These are phyloP conservation scores for Tephrocybe sp. DNA, from an alignment of 768 basidiomycete species.

Conservation along the genomic window DNA sequence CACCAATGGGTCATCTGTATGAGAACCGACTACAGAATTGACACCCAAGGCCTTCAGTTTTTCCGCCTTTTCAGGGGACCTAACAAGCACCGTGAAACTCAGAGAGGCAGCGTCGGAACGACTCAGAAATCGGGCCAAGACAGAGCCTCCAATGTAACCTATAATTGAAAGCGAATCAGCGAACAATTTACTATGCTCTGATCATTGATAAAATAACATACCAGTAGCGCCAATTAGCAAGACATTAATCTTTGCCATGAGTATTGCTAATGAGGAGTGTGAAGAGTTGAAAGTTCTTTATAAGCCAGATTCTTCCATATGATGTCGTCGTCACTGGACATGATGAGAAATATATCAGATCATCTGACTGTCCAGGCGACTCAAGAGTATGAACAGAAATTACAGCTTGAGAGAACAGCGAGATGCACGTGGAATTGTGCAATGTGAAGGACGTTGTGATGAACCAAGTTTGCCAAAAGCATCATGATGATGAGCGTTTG, in stretches of 20 bases:
- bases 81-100: constrained; percentile 43
- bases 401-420: too few relatives aligned
- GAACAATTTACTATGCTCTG: neutral
- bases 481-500: too few relatives aligned
- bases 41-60: constrained; percentile 36
- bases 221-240: constrained; percentile 17
- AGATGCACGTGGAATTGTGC: too few relatives aligned
- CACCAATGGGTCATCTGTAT: constrained; percentile 38
- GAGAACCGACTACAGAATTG: constrained; percentile 41
- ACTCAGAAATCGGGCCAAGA: constrained; percentile 39
- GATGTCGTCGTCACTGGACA: neutral
- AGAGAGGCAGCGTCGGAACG: constrained; percentile 32
- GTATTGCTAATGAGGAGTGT: neutral
- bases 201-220: neutral
- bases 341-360: neutral
- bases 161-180: neutral
- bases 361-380: too few relatives aligned
- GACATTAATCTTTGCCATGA: constrained; percentile 10
- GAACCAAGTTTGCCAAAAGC: too few relatives aligned
- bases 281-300: neutral
- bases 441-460: too few relatives aligned
- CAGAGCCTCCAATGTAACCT: constrained; percentile 51
- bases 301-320: neutral
- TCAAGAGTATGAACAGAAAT: too few relatives aligned
- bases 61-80: constrained; percentile 41